A percentile compares a stretch with the other conserved stretches of the same genome.
These are phyloP conservation scores for Mycena latifolia DNA, from an alignment of 768 basidiomycete species.

Conservation along the genomic window DNA sequence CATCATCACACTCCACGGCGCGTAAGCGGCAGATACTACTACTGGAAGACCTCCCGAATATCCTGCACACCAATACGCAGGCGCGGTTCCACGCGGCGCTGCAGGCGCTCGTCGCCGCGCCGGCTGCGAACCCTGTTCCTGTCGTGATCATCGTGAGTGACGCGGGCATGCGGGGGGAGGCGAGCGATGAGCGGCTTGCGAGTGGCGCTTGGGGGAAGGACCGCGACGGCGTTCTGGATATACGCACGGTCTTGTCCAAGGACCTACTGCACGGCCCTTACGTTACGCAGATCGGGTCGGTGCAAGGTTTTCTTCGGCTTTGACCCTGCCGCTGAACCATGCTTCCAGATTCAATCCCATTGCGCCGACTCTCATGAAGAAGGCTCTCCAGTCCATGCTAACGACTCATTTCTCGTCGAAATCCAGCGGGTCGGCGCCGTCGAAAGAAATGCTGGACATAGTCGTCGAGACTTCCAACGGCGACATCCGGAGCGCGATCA, in stretches of 20 bases:
- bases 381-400: constrained; percentile 77
- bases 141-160: constrained; percentile 89
- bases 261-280: constrained; percentile 78
- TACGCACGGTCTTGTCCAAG: constrained; percentile 77
- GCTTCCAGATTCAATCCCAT: constrained; percentile 88
- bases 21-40: constrained; percentile 74
- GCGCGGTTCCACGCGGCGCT: constrained; percentile 80
- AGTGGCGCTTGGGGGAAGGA: constrained; percentile 62
- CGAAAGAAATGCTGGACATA: constrained; percentile 78
- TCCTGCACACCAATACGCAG: constrained; percentile 79
- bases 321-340: background rate
- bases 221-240: constrained; percentile 66
- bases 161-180: constrained; percentile 82
- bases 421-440: constrained; percentile 51
- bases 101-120: constrained; percentile 61
- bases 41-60: constrained; percentile 92
- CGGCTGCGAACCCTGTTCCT: constrained; percentile 61
- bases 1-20: constrained; percentile 26
- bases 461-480: constrained; percentile 88
- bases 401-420: constrained; percentile 56
- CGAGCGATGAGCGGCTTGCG: constrained; percentile 59
- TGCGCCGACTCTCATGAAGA: constrained; percentile 86
- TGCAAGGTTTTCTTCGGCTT: constrained; percentile 29
- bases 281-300: constrained; percentile 85
- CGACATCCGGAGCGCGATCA: constrained; percentile 94